A percentile compares a stretch with the other conserved stretches of the same genome.
phyloP scores from a whole-genome alignment of 495 filamentous ascomycete species.

The Lasiosphaeria hispida region DNA sequence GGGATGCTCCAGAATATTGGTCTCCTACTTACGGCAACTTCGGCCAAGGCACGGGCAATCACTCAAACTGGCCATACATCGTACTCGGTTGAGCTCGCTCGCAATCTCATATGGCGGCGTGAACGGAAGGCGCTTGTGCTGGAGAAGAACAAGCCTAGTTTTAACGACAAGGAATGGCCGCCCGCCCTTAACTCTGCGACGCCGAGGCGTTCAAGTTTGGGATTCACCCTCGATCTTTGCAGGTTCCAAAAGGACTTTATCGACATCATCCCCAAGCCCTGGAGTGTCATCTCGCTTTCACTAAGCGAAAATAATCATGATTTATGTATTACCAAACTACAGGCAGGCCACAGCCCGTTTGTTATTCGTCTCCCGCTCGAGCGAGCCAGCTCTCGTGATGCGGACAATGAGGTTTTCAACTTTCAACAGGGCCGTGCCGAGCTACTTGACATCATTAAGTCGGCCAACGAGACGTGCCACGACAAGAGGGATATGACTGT shows the following conservation, averaged over 20 bases:
- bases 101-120: conserved; percentile 57
- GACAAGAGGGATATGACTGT: conserved; percentile 40
- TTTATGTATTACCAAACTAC: conserved; percentile 76
- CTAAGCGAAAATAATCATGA: conserved; percentile 77
- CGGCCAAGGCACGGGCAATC: conserved; percentile 40
- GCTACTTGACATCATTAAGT: conserved; percentile 74
- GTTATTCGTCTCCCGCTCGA: conserved; percentile 80
- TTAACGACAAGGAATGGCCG: conserved; percentile 31
- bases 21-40: conserved; percentile 63
- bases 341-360: conserved; percentile 71
- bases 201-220: conserved; percentile 35
- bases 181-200: conserved; percentile 21
- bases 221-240: conserved; percentile 45
- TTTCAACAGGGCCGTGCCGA: conserved; percentile 76
- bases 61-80: conserved; percentile 58
- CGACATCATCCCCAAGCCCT: conserved; percentile 75
- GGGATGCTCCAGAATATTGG: conserved; percentile 59
- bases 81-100: conserved; percentile 61
- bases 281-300: conserved; percentile 84
- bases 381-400: conserved; percentile 75
- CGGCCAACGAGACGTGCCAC: conserved; percentile 79
- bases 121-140: conserved; percentile 53
- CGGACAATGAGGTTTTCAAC: conserved; percentile 76
- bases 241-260: conserved; percentile 67
- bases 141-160: conserved; percentile 33